Base-by-base conservation (phyloP, 2,329 filamentous ascomycete species). In the Sclerotinia glacialis region DNA sequence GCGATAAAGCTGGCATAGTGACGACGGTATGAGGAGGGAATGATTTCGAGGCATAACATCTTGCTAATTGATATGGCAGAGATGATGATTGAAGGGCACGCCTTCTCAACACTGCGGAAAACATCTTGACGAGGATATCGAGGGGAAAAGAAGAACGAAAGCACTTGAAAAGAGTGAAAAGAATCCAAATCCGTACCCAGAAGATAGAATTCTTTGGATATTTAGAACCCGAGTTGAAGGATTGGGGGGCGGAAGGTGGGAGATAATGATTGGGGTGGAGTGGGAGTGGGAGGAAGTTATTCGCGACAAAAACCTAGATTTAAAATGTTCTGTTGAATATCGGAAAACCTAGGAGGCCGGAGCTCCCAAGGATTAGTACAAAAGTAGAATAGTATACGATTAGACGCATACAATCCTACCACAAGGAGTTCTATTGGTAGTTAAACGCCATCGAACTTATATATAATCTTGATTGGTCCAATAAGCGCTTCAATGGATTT, bases 1-100 rank as follows among this genome's bases (percentile, higher is more conserved):
- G 95, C 70, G 95, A 99, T 76, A 99, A 85, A 67, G 95, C 95
- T 72, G 95, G 95, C 95, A 99, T 99, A 84, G 88, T 95, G 83
- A 99, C 89, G 80, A 99, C 84, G 74, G 91, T 94, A 83, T 99
- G 95, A 73, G 93, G 88, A 73, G 95, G 96, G 83, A 92, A 98
- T 60, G 94, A 96, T 95, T 83, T 85, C 64, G 73, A 72, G 78
- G 79, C 78, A 74, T 74, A 76, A 80, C 81, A 86, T 82, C 86
- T 83, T 79, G 85, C 82, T 70, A 87, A 80, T 75, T 82, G 83
- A 71, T 82, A 82, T 74, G 82, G 82, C 74, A 82, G 77, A 73
- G 78, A 78, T 73, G 79, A 78, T 71, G 78, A 77, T 73, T 82
- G 80, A 72, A 88, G 81, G 77, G 80, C 81, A 77, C 85, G 85